Conservation (phyloP, 179 eudicot species). For the Monotropa hypopitys region DNA sequence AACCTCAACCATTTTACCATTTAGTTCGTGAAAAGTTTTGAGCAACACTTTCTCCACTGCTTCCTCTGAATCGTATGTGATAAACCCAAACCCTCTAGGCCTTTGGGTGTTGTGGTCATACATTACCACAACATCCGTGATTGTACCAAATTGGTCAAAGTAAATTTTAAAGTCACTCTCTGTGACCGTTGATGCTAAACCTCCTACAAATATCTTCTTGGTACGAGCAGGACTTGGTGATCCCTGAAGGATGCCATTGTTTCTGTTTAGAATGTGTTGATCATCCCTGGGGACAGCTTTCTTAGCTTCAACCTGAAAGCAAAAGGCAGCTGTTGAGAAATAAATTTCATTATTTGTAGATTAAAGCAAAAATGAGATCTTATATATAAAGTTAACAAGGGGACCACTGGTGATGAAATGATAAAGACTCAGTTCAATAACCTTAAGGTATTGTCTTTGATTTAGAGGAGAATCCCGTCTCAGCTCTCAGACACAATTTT, state of each 20-base stretch:
- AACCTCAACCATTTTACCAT: constrained; percentile 52
- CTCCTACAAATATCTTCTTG: constrained; percentile 53
- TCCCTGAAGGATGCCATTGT: constrained; percentile 27
- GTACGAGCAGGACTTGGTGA: constrained; percentile 37
- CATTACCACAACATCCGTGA: constrained; percentile 53
- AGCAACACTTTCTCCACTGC: constrained; percentile 37
- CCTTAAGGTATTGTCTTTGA: no score
- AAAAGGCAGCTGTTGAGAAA: background rate
- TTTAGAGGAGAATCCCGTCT: no score
- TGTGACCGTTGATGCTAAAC: constrained; percentile 48
- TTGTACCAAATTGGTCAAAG: constrained; percentile 43
- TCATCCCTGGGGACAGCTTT: constrained; percentile 48
- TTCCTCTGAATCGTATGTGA: constrained; percentile 47
- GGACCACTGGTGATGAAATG: no score
- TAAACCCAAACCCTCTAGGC: constrained; percentile 58
- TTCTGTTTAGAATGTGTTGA: constrained; percentile 26
- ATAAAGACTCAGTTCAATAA: no score
- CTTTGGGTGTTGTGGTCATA: constrained; percentile 53
- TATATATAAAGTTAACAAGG: no score
- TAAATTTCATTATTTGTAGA: no score
- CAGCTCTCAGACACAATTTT: no score
- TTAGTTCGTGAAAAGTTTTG: constrained; percentile 48
- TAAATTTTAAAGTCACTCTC: constrained; percentile 40
- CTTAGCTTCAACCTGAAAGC: constrained; percentile 45
- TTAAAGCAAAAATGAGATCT: no score